Percentiles rank a stretch among this genome's conserved stretches.
Conservation (phyloP, 345 rosid genomes). For the Jatropha curcas region DNA sequence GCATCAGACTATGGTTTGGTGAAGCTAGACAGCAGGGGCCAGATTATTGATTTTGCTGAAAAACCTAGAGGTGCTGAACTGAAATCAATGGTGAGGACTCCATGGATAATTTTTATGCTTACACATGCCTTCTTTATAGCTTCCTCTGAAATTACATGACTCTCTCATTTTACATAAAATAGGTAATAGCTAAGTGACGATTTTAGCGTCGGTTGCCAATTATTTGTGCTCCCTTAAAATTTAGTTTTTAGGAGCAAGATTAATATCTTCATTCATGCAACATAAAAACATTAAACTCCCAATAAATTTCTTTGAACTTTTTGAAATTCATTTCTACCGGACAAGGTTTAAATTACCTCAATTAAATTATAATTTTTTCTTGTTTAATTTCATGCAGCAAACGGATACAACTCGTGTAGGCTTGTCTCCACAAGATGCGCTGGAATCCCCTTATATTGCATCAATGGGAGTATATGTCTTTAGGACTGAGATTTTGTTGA, state of each 20-base stretch:
- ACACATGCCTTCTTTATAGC: neutral
- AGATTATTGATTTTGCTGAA: conserved; percentile 68
- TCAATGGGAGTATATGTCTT: conserved; percentile 95
- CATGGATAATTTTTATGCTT: conserved; percentile 6
- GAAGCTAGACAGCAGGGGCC: conserved; percentile 69
- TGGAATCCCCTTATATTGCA: conserved; percentile 67
- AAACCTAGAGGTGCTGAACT: conserved; percentile 80
- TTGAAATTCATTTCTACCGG: too few species aligned
- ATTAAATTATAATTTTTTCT: neutral
- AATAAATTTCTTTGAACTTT: too few species aligned
- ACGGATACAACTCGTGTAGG: conserved; percentile 68
- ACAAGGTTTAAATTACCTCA: neutral
- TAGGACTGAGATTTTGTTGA: conserved; percentile 66
- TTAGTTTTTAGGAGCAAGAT: too few species aligned
- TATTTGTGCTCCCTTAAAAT: neutral
- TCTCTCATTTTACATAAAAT: neutral
- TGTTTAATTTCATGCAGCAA: conserved; percentile 49
- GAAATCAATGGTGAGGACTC: conserved; percentile 68
- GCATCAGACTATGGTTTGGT: conserved; percentile 92
- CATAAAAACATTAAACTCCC: too few species aligned
- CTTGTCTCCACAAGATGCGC: conserved; percentile 65
- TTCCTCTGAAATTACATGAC: neutral
- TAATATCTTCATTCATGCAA: too few species aligned
- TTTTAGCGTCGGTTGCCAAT: neutral
- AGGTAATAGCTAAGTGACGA: neutral